A percentile compares a stretch with the other conserved stretches of the same genome.
Evolutionary conservation across 495 filamentous ascomycete genomes (phyloP).

Genomic region (Cladorrhinum samala): DNA sequence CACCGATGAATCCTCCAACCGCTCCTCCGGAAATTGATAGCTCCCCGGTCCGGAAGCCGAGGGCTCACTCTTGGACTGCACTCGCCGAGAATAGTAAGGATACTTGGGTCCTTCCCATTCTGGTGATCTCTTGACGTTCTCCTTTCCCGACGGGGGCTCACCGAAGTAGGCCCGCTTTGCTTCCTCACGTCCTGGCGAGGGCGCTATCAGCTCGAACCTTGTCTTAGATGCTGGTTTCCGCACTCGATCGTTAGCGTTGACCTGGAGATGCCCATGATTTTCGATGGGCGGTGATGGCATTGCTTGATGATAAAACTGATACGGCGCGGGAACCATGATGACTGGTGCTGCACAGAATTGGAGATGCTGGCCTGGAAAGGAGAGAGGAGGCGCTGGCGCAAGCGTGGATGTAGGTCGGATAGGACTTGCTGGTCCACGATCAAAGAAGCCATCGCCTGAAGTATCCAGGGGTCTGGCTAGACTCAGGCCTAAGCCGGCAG

Average conservation of each 20-base stretch:
- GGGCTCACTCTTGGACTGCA: conserved; percentile 34
- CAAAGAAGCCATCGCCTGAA: conserved; percentile 5
- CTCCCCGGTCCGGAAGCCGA: neutral
- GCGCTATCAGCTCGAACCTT: neutral
- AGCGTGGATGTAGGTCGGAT: neutral
- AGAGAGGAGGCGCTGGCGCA: neutral
- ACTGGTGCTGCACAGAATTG: conserved; percentile 19
- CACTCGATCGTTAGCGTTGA: neutral
- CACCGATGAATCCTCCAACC: neutral
- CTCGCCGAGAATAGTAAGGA: conserved; percentile 25
- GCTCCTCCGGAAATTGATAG: neutral
- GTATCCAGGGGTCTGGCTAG: conserved; percentile 8
- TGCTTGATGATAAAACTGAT: conserved; percentile 10
- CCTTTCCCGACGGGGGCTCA: neutral
- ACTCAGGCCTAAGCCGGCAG: conserved; percentile 5
- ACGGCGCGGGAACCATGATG: conserved; percentile 12
- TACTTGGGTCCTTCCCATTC: conserved; percentile 12
- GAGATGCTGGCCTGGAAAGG: conserved; percentile 2
- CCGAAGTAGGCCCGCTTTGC: neutral
- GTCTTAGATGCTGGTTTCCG: neutral
- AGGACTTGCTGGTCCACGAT: conserved; percentile 2
- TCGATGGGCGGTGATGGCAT: neutral
- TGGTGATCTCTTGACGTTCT: neutral
- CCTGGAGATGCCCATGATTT: neutral
- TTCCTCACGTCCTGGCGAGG: neutral